Conservation (phyloP, 225 moss, liverwort and hornwort species). For the Takakia lepidozioides region DNA sequence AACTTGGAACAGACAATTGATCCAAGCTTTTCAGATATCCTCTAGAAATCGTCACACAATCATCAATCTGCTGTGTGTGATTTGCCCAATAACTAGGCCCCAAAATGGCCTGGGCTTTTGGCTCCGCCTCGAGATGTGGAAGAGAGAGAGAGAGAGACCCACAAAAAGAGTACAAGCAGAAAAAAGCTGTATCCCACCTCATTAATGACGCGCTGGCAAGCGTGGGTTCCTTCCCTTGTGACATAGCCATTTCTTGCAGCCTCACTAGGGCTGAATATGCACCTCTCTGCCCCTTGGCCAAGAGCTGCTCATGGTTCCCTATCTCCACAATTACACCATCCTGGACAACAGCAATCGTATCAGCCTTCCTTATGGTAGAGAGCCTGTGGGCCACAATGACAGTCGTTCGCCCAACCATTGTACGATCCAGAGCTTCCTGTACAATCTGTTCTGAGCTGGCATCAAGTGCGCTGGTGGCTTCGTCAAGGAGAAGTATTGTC, state of each 20-base stretch:
- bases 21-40: no score
- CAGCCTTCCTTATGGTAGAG: conserved; percentile 59
- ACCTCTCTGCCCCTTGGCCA: conserved; percentile 25
- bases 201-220: neutral
- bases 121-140: no score
- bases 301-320: conserved; percentile 42
- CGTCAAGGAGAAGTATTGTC: conserved; percentile 61
- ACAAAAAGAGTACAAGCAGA: neutral
- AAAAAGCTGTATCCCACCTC: neutral
- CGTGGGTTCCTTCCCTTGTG: neutral
- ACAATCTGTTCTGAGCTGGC: conserved; percentile 74
- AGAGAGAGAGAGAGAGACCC: no score
- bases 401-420: conserved; percentile 73
- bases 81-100: no score
- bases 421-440: conserved; percentile 64
- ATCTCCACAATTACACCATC: conserved; percentile 63
- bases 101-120: no score
- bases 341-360: conserved; percentile 61
- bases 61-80: no score
- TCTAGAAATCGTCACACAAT: no score
- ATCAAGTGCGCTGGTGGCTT: conserved; percentile 80
- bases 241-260: conserved; percentile 21
- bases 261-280: conserved; percentile 26
- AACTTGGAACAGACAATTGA: neutral
- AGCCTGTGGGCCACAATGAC: conserved; percentile 70